Evolutionary conservation across 2,329 filamentous ascomycete species (phyloP).

Genomic region (Coleophoma eucalyptorum): DNA sequence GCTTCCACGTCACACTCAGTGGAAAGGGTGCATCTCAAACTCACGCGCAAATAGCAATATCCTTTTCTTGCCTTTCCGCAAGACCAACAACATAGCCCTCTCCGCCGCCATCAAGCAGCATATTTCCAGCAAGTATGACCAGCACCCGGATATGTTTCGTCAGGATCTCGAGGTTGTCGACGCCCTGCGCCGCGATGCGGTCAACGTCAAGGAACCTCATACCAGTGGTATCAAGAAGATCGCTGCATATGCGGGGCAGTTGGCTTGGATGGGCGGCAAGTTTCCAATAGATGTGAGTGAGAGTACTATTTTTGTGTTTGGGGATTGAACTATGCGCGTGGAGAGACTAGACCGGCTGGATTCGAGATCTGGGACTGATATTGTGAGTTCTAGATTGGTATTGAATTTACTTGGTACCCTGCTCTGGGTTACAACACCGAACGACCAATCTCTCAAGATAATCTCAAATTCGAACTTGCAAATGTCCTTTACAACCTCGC

Average conservation of each 20-base stretch:
- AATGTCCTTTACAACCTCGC: slow-evolving; percentile 93
- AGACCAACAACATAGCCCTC: slow-evolving; percentile 74
- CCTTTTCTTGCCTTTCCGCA: slow-evolving; percentile 67
- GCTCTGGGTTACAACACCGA: slow-evolving; percentile 86
- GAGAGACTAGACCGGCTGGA: no score
- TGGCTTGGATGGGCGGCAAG: slow-evolving; percentile 91
- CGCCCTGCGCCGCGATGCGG: slow-evolving; percentile 75
- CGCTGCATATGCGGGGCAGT: slow-evolving; percentile 86
- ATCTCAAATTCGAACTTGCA: slow-evolving; percentile 78
- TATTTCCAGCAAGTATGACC: slow-evolving; percentile 97
- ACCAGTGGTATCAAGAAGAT: slow-evolving; percentile 81
- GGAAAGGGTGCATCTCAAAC: no score
- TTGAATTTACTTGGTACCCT: slow-evolving; percentile 95
- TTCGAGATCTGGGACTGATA: slow-evolving; percentile 4
- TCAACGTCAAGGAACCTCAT: slow-evolving; percentile 86
- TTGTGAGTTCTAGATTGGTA: slow-evolving; percentile 63
- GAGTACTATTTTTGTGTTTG: not conserved
- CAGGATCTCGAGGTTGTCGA: slow-evolving; percentile 87
- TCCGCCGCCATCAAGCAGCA: slow-evolving; percentile 86
- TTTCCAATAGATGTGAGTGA: slow-evolving; percentile 83
- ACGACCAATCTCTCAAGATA: slow-evolving; percentile 62
- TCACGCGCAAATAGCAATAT: slow-evolving; percentile 21
- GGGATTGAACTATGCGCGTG: not conserved
- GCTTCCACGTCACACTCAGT: no score
- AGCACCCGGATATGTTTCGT: slow-evolving; percentile 95